Evolutionary conservation across 805 yeast species (phyloP).

Genomic region (Saccharomyces jurei): DNA sequence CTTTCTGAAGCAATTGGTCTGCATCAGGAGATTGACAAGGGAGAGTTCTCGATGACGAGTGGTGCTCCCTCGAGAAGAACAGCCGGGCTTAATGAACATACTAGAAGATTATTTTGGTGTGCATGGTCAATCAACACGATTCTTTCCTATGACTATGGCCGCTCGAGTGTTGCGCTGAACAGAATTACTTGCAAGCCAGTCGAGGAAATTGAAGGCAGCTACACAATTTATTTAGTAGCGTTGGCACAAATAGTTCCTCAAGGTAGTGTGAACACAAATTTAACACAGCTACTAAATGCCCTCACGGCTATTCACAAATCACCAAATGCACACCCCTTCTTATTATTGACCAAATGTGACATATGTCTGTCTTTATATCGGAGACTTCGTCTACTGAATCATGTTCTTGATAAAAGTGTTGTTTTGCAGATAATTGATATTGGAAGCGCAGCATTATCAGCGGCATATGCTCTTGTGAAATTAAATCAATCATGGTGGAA

Average conservation of each 20-base stretch:
- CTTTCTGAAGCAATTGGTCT: conserved; percentile 8
- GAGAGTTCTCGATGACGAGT: conserved; percentile 1
- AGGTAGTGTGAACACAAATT: neutral
- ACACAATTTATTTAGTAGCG: conserved; percentile 1
- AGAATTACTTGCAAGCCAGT: conserved; percentile 6
- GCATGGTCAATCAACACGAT: conserved; percentile 9
- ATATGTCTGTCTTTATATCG: conserved; percentile 8
- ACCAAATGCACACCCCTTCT: conserved; percentile 5
- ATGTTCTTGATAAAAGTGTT: conserved; percentile 4
- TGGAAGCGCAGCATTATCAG: conserved; percentile 5
- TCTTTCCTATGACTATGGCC: conserved; percentile 9
- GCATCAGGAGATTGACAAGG: conserved; percentile 7
- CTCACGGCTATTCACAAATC: conserved; percentile 1
- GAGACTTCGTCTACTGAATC: conserved; percentile 6
- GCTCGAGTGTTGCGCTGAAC: conserved; percentile 4
- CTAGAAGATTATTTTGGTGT: conserved; percentile 8
- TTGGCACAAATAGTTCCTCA: conserved; percentile 7
- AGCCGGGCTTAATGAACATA: conserved; percentile 1
- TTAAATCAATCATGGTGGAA: conserved; percentile 9
- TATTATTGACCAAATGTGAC: conserved; percentile 7
- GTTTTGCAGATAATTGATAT: conserved; percentile 6
- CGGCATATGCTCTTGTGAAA: conserved; percentile 4
- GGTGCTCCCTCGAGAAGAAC: neutral
- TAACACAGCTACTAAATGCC: conserved; percentile 1
- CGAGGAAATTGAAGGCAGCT: conserved; percentile 1